phyloP scores from a whole-genome alignment of 78 protist genomes.

The Protostelium mycophagum region DNA sequence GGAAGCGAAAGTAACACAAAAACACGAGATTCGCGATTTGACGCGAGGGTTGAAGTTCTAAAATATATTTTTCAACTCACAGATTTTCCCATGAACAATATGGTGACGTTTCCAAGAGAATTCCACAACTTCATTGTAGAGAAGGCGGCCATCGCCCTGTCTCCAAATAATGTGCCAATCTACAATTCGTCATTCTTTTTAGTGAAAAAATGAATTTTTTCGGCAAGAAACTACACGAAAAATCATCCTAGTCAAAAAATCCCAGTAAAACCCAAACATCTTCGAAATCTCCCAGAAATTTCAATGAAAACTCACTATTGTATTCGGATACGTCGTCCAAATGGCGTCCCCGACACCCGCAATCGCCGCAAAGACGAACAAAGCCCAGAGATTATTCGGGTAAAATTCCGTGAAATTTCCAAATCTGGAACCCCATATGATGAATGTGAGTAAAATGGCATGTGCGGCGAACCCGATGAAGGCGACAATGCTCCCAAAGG shows the following conservation, averaged over 20 bases:
- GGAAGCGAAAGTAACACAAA: too few relatives aligned
- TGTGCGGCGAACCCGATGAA: background rate
- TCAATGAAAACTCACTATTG: background rate
- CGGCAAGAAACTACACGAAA: too few relatives aligned
- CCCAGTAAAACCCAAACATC: background rate
- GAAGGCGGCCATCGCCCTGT: background rate
- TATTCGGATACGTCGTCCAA: background rate
- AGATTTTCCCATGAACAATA: background rate
- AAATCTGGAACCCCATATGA: background rate
- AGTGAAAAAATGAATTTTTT: too few relatives aligned
- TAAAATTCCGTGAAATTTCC: background rate
- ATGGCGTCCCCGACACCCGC: background rate
- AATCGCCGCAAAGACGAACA: background rate
- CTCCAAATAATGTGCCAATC: background rate
- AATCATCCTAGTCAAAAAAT: too few relatives aligned
- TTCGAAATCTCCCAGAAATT: background rate
- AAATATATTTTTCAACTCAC: background rate
- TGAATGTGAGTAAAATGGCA: background rate
- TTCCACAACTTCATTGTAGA: background rate
- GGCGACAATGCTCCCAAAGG: background rate
- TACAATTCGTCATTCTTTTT: background rate
- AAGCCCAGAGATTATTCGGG: background rate
- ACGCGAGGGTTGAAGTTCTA: too few relatives aligned
- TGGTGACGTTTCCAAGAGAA: background rate
- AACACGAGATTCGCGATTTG: too few relatives aligned